A percentile compares a stretch with the other conserved stretches of the same genome.
phyloP scores from a whole-genome alignment of 805 yeast genomes.

The Candida berthetii region DNA sequence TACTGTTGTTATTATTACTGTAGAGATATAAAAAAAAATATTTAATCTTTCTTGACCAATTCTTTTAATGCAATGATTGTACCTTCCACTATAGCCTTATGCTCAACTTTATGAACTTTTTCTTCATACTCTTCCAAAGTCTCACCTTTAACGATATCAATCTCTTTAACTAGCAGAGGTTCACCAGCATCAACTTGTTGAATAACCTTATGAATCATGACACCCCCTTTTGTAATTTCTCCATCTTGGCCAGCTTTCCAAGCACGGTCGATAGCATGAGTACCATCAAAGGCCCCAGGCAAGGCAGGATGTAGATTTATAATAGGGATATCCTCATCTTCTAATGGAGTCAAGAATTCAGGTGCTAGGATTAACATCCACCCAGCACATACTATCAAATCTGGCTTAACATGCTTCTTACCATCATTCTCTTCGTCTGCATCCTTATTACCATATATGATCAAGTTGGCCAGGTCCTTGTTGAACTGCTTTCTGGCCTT shows the following conservation, averaged over 20 bases:
- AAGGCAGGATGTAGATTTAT: slow-evolving; percentile 95
- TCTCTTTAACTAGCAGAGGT: slow-evolving; percentile 78
- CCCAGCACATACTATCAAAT: slow-evolving; percentile 93
- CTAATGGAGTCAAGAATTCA: slow-evolving; percentile 62
- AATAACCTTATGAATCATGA: slow-evolving; percentile 96
- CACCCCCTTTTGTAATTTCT: slow-evolving; percentile 70
- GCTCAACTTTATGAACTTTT: slow-evolving; percentile 82
- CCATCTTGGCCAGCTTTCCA: slow-evolving; percentile 94
- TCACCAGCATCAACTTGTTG: slow-evolving; percentile 93
- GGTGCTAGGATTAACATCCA: slow-evolving; percentile 94
- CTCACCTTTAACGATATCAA: slow-evolving; percentile 68
- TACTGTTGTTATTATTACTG: neutral
- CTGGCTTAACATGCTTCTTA: slow-evolving; percentile 48
- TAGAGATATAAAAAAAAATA: no score
- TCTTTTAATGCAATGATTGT: slow-evolving; percentile 51
- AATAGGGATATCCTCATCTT: slow-evolving; percentile 58
- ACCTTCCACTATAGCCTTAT: slow-evolving; percentile 90
- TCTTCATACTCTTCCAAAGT: slow-evolving; percentile 72
- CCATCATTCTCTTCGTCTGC: slow-evolving; percentile 21
- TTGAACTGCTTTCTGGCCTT: slow-evolving; percentile 69
- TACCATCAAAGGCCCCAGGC: slow-evolving; percentile 96
- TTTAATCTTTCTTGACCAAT: neutral
- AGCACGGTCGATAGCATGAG: slow-evolving; percentile 94
- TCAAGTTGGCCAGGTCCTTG: slow-evolving; percentile 64
- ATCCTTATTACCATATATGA: slow-evolving; percentile 41